These are phyloP conservation scores for Arabidopsis hybrid DNA, from an alignment of 441 rosid species.

Conservation along the genomic window DNA sequence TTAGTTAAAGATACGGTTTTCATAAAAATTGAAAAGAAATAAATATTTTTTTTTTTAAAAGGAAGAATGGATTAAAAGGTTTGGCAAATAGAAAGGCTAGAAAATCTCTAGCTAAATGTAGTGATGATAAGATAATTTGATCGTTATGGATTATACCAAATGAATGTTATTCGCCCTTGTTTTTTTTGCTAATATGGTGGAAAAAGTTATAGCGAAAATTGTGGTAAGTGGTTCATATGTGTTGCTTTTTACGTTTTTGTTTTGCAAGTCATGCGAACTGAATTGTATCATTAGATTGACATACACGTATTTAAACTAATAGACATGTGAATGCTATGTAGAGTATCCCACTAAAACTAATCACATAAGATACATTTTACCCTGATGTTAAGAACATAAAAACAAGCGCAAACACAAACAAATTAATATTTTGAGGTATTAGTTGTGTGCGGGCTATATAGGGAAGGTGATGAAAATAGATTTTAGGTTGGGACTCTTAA, in stretches of 20 bases:
- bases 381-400: background rate
- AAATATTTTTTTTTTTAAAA: background rate
- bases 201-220: background rate
- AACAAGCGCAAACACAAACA: background rate
- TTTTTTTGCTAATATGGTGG: background rate
- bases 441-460: background rate
- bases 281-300: background rate
- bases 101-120: background rate
- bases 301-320: background rate
- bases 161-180: background rate
- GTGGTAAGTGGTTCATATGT: background rate
- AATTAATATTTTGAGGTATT: background rate
- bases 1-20: background rate
- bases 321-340: background rate
- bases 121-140: background rate
- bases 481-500: background rate
- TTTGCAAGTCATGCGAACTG: background rate
- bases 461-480: conserved; percentile 14
- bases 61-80: background rate
- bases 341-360: background rate
- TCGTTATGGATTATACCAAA: background rate
- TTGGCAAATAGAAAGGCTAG: background rate
- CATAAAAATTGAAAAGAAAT: background rate
- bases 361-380: background rate
- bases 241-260: background rate